Evolutionary conservation across 495 filamentous ascomycete genomes (phyloP), one percentile per base, ranked within the genome.

Genomic region (Friedmanniomyces simplex): DNA sequence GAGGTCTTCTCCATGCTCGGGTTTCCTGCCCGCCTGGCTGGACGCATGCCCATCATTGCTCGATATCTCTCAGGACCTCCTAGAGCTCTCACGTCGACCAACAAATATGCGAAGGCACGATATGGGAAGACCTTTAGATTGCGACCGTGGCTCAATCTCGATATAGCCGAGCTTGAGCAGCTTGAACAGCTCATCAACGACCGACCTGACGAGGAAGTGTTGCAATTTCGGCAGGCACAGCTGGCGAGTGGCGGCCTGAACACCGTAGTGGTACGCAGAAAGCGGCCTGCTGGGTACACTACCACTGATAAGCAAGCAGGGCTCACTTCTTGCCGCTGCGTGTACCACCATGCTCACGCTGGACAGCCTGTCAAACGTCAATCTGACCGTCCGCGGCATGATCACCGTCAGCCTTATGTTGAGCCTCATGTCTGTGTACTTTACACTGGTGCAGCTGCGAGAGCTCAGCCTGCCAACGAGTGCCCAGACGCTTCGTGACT

Each of bases 311-410:
- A 8, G 8, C 28, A 4, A 36, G 21, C 34, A 53, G 50, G 32
- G 50, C 32, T 53, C 50, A 5, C 50, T 53, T 5, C 50, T 53
- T 41, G 50, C 50, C 26, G 22, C 32, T 10, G 21, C 32, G 5
- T 36, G 50, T 32, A 20, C 50, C 10, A 53, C 32, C 12, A 53
- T 53, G 50, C 50, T 53, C 26, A 53, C 50, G 10, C 26, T 53
- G 10, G 50, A 53, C 50, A 37, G 12, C 32, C 21, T 53, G 18
- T 36, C 14, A 12, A 12, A 53, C 22, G 28, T 53, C 34, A 13
- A 53, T n/a, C 25, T 53, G 10, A 20, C n/a, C n/a, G 50, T 53
- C n/a, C 26, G 28, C 10, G 50, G 5, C 18, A 4, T 53, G 26
- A 37, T 53, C 50, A 53, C 32, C 5, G 37, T 53, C 34, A 53